Evolutionary conservation across 2,329 filamentous ascomycete genomes (phyloP).

Genomic region (Neonectria faginata): DNA sequence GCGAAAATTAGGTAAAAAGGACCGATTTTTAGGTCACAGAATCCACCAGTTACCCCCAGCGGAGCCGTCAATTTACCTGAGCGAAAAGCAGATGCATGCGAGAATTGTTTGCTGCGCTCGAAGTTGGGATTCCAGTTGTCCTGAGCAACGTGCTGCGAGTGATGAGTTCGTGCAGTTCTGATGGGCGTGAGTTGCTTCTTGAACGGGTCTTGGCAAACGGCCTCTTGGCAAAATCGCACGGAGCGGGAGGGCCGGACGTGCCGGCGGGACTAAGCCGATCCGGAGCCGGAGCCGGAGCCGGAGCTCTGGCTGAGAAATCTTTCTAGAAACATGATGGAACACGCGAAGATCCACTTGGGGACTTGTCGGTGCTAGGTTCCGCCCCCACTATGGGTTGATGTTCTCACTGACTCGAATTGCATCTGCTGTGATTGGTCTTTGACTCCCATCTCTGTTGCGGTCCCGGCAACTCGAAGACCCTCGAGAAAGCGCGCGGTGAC

Average conservation of each 20-base stretch:
- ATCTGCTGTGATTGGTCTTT: constrained; percentile 20
- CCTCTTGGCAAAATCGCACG: background rate
- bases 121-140: too few species aligned
- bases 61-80: constrained; percentile 7
- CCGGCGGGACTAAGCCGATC: constrained; percentile 15
- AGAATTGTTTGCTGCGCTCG: background rate
- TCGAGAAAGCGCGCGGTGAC: background rate
- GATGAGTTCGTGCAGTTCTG: too few species aligned
- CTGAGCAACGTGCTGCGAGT: background rate
- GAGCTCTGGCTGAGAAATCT: constrained; percentile 12
- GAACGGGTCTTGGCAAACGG: background rate
- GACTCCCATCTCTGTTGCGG: background rate
- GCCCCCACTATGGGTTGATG: constrained; percentile 23
- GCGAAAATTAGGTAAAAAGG: constrained; percentile 28
- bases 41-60: constrained; percentile 15
- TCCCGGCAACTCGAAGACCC: constrained; percentile 18
- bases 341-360: constrained; percentile 17
- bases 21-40: constrained; percentile 30
- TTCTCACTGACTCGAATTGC: constrained; percentile 16
- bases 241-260: background rate
- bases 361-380: background rate
- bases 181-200: background rate
- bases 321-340: constrained; percentile 28
- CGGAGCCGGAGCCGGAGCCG: background rate
- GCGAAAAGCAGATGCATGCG: background rate